Base-by-base conservation (phyloP, 2,329 filamentous ascomycete species). In the Verticillium nonalfalfae region DNA sequence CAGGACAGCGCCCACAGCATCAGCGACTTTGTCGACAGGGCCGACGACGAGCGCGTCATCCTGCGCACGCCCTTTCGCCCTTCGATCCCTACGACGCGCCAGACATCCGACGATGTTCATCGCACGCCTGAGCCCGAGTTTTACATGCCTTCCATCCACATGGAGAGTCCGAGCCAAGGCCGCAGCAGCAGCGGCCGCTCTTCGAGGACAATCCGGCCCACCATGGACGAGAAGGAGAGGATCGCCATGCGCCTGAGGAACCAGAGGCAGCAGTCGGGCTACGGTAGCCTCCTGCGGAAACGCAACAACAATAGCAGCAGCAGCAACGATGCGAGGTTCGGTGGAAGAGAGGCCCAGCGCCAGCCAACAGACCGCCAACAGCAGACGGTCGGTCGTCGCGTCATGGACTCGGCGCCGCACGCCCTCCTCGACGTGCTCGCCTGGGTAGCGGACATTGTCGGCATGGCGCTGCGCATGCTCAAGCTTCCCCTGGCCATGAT, bases 401-500 rank as follows among this genome's bases (percentile, higher is more conserved):
- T 81, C 14, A 67, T 72, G 0, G 66, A 72, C 11, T 74, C 74
- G 1, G 61, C 79, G 3, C 77, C 78, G 0, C 67, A 69, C 2
- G 73, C 75, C 7, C 7, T 81, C 7, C 75, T 77, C 60, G 72
- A 77, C 52, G 71, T 74, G 2, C 62, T 78, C 5, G 69, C 71
- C 21, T 90, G 87, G 79, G 62, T 77, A 3, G 64, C 84, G 2
- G 84, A 84, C 35, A 77, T 90, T 15, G 63, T 90, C 13, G 77
- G 77, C 5, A 79, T 87, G 60, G 83, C 86, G 2, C 78, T 91
- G 57, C 78, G 80, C 18, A 83, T 86, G 60, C 76, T 87, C 3
- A 88, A 90, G 71, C 86, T 84, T 55, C 81, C 90, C 0, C 75
- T 92, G 31, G 85, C 85, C 7, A 76, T 87, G 62, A 70, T 85